Conservation (phyloP, 345 rosid species). For the Gossypioides kirkii region DNA sequence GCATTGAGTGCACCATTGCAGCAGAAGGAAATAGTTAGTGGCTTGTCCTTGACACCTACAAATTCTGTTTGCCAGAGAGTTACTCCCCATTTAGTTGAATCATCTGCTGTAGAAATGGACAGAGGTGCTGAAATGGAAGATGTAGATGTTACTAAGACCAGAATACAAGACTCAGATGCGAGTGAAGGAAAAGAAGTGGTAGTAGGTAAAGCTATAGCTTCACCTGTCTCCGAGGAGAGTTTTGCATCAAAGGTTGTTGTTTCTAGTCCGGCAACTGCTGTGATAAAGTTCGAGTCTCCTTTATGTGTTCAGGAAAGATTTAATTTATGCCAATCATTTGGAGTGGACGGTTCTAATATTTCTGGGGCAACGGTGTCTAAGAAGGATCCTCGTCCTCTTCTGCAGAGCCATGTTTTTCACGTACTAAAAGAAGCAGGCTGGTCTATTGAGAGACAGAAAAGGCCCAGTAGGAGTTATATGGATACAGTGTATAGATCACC, state of each 20-base stretch:
- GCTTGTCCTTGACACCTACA: conserved; percentile 19
- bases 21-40: conserved; percentile 14
- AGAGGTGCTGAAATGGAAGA: conserved; percentile 26
- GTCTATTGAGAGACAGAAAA: conserved; percentile 51
- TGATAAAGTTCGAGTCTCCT: conserved; percentile 29
- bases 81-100: conserved; percentile 53
- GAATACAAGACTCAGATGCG: conserved; percentile 19
- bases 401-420: conserved; percentile 44
- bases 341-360: conserved; percentile 16
- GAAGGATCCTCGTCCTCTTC: conserved; percentile 69
- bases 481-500: conserved; percentile 65
- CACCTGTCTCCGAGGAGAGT: conserved; percentile 83
- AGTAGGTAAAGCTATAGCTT: conserved; percentile 44
- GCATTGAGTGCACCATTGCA: conserved; percentile 15
- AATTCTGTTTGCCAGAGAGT: conserved; percentile 28
- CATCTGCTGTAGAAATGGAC: conserved; percentile 35
- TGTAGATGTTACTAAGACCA: conserved; percentile 26
- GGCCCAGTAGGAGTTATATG: conserved; percentile 46
- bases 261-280: conserved; percentile 32
- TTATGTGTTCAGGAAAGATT: conserved; percentile 25
- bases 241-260: conserved; percentile 39
- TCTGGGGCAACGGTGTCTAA: conserved; percentile 36
- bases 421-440: conserved; percentile 61
- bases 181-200: conserved; percentile 32
- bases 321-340: conserved; percentile 26